Base-by-base conservation (phyloP, 192 early-diverging fungal species). In the Dissophora globulifera region DNA sequence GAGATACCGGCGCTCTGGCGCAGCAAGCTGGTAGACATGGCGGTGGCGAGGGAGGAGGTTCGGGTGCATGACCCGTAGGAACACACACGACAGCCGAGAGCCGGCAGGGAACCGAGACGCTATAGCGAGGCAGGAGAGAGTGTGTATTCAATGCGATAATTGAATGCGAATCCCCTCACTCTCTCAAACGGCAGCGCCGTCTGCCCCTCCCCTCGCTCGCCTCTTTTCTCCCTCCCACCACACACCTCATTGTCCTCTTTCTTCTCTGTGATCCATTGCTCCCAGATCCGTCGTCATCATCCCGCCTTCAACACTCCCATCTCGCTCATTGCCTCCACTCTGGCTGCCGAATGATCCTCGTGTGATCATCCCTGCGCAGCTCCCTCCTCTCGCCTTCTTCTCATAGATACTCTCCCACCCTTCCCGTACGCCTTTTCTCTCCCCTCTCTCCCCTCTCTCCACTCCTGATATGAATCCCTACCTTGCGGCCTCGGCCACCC, bases 381-480 rank as follows among this genome's bases (percentile, higher is more conserved):
- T n/a, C n/a, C 35, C 48, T 22, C 19, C n/a, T 50, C 65, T 50
- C 12, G 4, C 42, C 4, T 25, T 20, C 22, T 33, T 33, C 22
- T 38, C 45, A 31, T 47, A 30, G 26, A 26, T 20, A 31, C 38
- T 51, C 25, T 3, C 26, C 7, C 26, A 1, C 9, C 46, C 32
- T 27, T 20, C 31, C 22, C 54, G 40, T 17, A 27, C 30, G 25
- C 13, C 4, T 38, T 29, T 29, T 25, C 43, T n/a, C 30, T 32
- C 22, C 8, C 22, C 20, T 22, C 38, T 30, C 11, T 27, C 41
- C 35, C 3, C 33, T 40, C 35, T 42, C 35, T 20, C 49, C 17
- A 52, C 35, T 29, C 48, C 15, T 42, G 31, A n/a, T 46, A 67
- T 67, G 65, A 58, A 67, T 50, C 65, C 65, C n/a, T 67, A 67